phyloP scores from a whole-genome alignment of 163 green algal genomes.

The Scenedesmus sp. region DNA sequence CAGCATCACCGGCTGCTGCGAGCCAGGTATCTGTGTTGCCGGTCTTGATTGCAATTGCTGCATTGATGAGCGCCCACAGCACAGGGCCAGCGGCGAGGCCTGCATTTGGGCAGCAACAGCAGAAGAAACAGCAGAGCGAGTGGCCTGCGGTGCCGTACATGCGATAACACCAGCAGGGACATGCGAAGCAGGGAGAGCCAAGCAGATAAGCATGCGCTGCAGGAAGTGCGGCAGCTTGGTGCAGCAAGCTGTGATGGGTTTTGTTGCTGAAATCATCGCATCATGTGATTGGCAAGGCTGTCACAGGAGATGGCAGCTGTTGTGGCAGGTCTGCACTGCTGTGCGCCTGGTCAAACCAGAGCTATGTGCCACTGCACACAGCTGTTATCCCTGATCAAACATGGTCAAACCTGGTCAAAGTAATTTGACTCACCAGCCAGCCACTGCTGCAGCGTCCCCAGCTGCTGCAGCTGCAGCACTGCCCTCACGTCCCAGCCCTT shows the following conservation, averaged over 20 bases:
- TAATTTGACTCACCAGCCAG: not conserved
- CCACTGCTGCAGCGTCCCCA: not conserved
- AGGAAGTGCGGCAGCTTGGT: not conserved
- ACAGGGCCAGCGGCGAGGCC: slow-evolving; percentile 18
- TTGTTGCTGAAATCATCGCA: too few species aligned
- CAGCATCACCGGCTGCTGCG: not conserved
- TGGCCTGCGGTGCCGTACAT: too few species aligned
- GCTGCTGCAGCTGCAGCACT: slow-evolving; percentile 13
- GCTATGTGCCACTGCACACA: not conserved
- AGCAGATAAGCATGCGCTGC: not conserved
- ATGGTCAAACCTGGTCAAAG: not conserved
- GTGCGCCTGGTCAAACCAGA: not conserved
- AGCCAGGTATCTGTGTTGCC: not conserved
- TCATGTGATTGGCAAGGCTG: too few species aligned
- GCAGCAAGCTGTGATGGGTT: too few species aligned
- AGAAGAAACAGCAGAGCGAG: not conserved
- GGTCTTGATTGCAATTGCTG: slow-evolving; percentile 35
- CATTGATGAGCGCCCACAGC: slow-evolving; percentile 20
- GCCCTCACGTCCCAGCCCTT: not conserved
- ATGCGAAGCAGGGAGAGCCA: too few species aligned
- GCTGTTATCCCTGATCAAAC: not conserved
- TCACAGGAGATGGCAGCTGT: too few species aligned
- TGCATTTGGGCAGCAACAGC: not conserved
- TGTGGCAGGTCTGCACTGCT: not conserved
- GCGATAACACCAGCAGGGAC: too few species aligned